Base-by-base conservation (phyloP, 495 filamentous ascomycete genomes). In the Sabuloglossum arenarium region DNA sequence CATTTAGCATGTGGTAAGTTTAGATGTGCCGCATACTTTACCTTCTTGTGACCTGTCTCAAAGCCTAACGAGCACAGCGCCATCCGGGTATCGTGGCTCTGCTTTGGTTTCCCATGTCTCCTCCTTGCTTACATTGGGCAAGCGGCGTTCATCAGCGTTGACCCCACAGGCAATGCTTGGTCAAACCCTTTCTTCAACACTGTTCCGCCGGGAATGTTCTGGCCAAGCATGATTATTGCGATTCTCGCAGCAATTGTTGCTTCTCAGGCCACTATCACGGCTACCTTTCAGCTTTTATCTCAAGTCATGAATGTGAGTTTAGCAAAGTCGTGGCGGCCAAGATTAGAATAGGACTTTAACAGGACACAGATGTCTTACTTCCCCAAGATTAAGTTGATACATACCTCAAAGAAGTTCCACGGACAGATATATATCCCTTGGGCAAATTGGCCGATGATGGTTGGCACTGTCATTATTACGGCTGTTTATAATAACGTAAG, bases 211-310 rank as follows among this genome's bases (percentile, higher is more conserved):
- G 82, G 82, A 1, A 80, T 75, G 61, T 69, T 85, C 19, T 84
- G 79, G 57, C 79, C 80, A 10, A 75, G 76, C 53, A 63, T 86
- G 50, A 67, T 86, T 3, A 67, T 85, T 25, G 78, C 83, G 0
- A 72, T 86, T 32, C 65, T 85, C 4, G 82, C 82, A 4, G 80
- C 80, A 24, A 75, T 87, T 55, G 83, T 87, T 19, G 83, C 83
- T n/a, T 81, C 77, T 16, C 83, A 87, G 55, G 84, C 83, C 31
- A 81, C 86, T 68, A 86, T 87, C 47, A 86, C 83, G 6, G 77
- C 75, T n/a, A 77, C 78, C 3, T 85, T 87, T 56, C 72, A 84
- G 72, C 72, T 87, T 24, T 68, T 85, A 39, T 74, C 77, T 23
- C 83, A 86, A 66, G 75, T 84, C 56, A 84, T 86, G 79, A 80